Conservation (phyloP, 441 rosid species). For the Theobroma grandiflorum region DNA sequence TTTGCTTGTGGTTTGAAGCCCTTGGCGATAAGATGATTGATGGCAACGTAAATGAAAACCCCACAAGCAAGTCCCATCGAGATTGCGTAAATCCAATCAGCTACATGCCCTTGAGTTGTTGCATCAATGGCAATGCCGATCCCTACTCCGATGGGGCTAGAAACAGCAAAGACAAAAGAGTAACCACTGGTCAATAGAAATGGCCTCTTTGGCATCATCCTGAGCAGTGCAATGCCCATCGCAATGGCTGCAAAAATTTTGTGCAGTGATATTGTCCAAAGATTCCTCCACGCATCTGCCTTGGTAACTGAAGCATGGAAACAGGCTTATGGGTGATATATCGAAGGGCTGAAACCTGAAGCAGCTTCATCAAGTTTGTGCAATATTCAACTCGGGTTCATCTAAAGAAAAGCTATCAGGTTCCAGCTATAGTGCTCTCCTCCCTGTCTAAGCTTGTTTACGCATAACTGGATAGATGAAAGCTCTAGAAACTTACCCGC, state of each 20-base stretch:
- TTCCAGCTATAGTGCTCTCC: too few relatives aligned
- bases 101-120: slow-evolving; percentile 56
- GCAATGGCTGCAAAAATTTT: slow-evolving; percentile 74
- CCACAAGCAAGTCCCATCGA: slow-evolving; percentile 75
- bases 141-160: slow-evolving; percentile 74
- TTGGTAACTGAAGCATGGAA: slow-evolving; percentile 39
- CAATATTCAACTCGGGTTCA: neutral
- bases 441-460: too few relatives aligned
- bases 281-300: slow-evolving; percentile 67
- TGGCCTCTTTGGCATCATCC: slow-evolving; percentile 69
- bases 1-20: slow-evolving; percentile 58
- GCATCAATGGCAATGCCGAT: slow-evolving; percentile 78
- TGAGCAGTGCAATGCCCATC: slow-evolving; percentile 75
- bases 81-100: slow-evolving; percentile 72
- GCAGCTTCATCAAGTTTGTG: neutral
- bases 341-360: too few relatives aligned
- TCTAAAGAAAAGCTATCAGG: too few relatives aligned
- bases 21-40: slow-evolving; percentile 71
- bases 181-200: slow-evolving; percentile 56
- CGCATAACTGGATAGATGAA: neutral
- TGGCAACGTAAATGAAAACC: slow-evolving; percentile 67
- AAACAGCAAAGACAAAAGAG: slow-evolving; percentile 68
- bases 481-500: slow-evolving; percentile 49
- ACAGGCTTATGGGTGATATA: too few relatives aligned
- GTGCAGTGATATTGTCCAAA: slow-evolving; percentile 76